phyloP scores from a whole-genome alignment of 192 early-diverging fungal genomes.

The Rhizoclosmatium sp. region DNA sequence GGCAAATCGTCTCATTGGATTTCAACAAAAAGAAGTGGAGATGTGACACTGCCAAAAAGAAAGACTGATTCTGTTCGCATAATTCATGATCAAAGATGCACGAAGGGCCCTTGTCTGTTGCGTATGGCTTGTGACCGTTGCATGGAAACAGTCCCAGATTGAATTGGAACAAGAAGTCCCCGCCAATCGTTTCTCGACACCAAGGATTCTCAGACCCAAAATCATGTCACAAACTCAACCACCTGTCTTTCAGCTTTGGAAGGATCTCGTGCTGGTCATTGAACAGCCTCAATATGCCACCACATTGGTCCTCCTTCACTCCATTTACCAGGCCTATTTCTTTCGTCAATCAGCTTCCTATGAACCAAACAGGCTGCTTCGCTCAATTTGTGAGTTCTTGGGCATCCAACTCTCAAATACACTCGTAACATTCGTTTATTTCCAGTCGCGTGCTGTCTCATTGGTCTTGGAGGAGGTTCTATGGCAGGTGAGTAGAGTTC shows the following conservation, averaged over 20 bases:
- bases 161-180: too few species aligned
- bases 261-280: constrained; percentile 3
- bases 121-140: too few species aligned
- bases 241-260: neutral
- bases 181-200: too few species aligned
- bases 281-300: neutral
- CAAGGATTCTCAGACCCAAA: neutral
- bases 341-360: constrained; percentile 1
- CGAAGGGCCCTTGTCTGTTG: too few species aligned
- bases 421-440: neutral
- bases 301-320: constrained; percentile 12
- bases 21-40: neutral
- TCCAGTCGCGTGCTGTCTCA: constrained; percentile 13
- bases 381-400: constrained; percentile 15
- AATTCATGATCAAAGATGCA: too few species aligned
- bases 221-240: neutral
- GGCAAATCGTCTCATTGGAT: neutral
- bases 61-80: too few species aligned
- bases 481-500: constrained; percentile 30
- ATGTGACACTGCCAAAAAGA: too few species aligned
- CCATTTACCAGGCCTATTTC: constrained; percentile 17
- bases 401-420: neutral
- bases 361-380: constrained; percentile 2
- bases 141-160: too few species aligned
- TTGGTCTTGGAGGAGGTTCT: constrained; percentile 46